phyloP scores from a whole-genome alignment of 1,139 yeast species.

The Yamadazyma atlantica region DNA sequence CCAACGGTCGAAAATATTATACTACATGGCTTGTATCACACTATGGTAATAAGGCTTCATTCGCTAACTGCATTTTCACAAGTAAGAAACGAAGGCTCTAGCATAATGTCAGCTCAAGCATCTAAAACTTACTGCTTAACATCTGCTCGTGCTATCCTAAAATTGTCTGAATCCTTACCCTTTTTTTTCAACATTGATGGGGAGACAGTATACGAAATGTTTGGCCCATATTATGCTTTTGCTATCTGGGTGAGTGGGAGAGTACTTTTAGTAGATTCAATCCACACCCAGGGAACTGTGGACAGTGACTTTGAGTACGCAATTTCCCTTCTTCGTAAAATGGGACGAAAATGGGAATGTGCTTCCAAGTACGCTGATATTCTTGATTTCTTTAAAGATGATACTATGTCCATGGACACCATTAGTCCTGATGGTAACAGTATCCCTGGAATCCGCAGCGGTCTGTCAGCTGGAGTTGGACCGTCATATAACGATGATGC shows the following conservation, averaged over 20 bases:
- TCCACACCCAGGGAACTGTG: slow-evolving; percentile 12
- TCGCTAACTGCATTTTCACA: slow-evolving; percentile 18
- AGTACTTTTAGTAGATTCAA: slow-evolving; percentile 16
- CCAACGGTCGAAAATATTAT: slow-evolving; percentile 10
- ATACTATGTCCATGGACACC: slow-evolving; percentile 13
- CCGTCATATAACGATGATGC: slow-evolving; percentile 16
- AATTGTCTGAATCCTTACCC: slow-evolving; percentile 10
- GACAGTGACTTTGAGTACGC: slow-evolving; percentile 15
- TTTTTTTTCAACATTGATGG: slow-evolving; percentile 7
- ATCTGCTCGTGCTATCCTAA: slow-evolving; percentile 12
- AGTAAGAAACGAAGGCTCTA: slow-evolving; percentile 13
- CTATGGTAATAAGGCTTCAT: slow-evolving; percentile 17
- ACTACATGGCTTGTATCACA: slow-evolving; percentile 15
- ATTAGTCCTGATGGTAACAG: slow-evolving; percentile 9
- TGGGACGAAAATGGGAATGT: slow-evolving; percentile 17
- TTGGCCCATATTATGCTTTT: slow-evolving; percentile 21
- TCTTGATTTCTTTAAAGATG: slow-evolving; percentile 17
- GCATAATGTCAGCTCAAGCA: slow-evolving; percentile 14
- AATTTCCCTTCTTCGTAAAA: slow-evolving; percentile 11
- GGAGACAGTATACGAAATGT: slow-evolving; percentile 11
- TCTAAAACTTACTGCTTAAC: slow-evolving; percentile 15
- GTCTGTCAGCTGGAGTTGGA: background rate
- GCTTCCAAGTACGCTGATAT: slow-evolving; percentile 19
- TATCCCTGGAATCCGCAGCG: background rate
- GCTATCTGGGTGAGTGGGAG: slow-evolving; percentile 20